Base-by-base conservation (phyloP, 805 yeast species). In the Spathaspora passalidarum region DNA sequence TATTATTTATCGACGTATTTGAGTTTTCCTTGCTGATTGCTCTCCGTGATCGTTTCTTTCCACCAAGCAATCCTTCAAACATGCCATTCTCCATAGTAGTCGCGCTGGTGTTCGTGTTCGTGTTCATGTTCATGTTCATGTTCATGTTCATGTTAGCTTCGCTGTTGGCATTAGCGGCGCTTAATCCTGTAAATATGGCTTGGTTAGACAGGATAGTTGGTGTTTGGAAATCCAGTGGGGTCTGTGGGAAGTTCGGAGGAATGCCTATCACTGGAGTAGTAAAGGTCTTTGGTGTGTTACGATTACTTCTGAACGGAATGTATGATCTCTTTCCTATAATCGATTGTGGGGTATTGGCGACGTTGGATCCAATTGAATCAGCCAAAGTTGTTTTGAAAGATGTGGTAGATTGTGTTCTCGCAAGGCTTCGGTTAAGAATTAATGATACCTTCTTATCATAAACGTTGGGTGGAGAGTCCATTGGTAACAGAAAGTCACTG, bases 381-480 rank as follows among this genome's bases (percentile, higher is more conserved):
- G 88, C 90, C 53, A 87, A 71, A 22, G 86, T 77, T 17, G 84
- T 82, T 59, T 84, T 83, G 72, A 88, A 88, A 2, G 95, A 86
- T 0, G 88, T 75, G 42, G 84, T 84, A 0, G 95, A 85, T 14
- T 85, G 82, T 0, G 88, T 80, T 47, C 89, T 68, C 2, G 88
- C 88, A 58, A 86, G 69, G 51, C 89, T 84, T 51, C 84, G 70
- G 57, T 84, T 86, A 58, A 86, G 69, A 40, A 86, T 84, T n/a
- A 81, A 78, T 22, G 88, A 81, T 1, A 86, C 94, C 60, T 85
- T 86, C 61, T 83, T 84, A 59, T 86, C 95, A 57, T 86, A 86
- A 0, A 86, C 76, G 56, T 82, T 86, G 0, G 94, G 91, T 1
- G 84, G 90, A 2, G 86, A 79, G 50, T 84, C 90, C 51, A 75